Evolutionary conservation across 2,329 filamentous ascomycete genomes (phyloP), one percentile per base, ranked within the genome.

Genomic region (Penicillium brasilianum): DNA sequence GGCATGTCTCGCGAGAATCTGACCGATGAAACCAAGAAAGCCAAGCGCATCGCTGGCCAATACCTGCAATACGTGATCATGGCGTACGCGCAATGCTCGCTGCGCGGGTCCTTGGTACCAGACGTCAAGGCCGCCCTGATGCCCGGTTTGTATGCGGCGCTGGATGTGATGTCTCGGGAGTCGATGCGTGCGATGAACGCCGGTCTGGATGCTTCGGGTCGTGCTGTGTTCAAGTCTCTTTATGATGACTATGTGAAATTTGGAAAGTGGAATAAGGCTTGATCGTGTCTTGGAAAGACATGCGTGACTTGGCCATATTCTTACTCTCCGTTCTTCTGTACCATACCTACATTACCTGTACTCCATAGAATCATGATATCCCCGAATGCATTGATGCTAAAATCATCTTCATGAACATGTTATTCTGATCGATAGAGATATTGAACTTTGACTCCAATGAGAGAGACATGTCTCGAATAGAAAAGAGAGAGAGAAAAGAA

Each of bases 1-100:
- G 70, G 72, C 3, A 66, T 70, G 18, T 77, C 79, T 8, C 76
- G 76, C 49, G 77, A 80, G 67, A 77, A 77, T 0, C 80, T 89
- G 28, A 83, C 83, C 28, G 87, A 89, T 63, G 82, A 85, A 59
- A 84, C 85, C 13, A 86, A 86, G 67, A 85, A 84, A 59, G 84
- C 85, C 8, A 83, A 85, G 65, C 81, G 83, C 32, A 81, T 84
- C 58, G 83, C 85, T 0, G 84, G 84, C 0, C 82, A 86, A 65
- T 84, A 86, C 69, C 74, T 87, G 14, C 84, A 84, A 62, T 83
- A 85, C 51, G 72, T 88, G 18, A 76, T 89, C 3, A 83, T 84
- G 69, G 80, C 83, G 37, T 89, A 86, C 70, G 83, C 84, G 53
- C 74, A 80, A 36, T 82, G 79, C 62, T 82, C 84, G 52, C 76